Evolutionary conservation across 805 yeast genomes (phyloP).

Genomic region (Wickerhamiella galacta): DNA sequence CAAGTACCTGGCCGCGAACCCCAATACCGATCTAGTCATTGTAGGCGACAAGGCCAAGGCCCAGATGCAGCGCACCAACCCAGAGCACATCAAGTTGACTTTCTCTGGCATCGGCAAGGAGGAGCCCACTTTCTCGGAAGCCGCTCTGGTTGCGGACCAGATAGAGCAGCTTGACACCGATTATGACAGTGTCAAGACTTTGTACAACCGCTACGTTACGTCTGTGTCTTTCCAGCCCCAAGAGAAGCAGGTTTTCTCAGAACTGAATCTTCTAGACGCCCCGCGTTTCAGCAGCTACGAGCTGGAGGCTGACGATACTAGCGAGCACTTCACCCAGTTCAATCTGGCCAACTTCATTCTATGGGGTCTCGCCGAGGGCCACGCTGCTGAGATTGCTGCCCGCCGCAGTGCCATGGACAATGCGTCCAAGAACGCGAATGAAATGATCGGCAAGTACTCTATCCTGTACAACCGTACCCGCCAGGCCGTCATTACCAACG

Average conservation of each 20-base stretch:
- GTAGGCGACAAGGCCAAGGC: slow-evolving; percentile 89
- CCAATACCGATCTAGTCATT: slow-evolving; percentile 63
- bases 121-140: slow-evolving; percentile 86
- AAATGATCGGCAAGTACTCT: slow-evolving; percentile 91
- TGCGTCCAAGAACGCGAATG: slow-evolving; percentile 99
- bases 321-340: slow-evolving; percentile 49
- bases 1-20: slow-evolving; percentile 39
- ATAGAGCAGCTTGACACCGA: slow-evolving; percentile 37
- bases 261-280: slow-evolving; percentile 60
- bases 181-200: slow-evolving; percentile 63
- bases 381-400: slow-evolving; percentile 93
- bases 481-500: slow-evolving; percentile 98
- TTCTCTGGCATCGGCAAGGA: slow-evolving; percentile 92
- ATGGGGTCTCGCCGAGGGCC: slow-evolving; percentile 92
- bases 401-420: slow-evolving; percentile 99
- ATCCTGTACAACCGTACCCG: slow-evolving; percentile 98
- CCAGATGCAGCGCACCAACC: slow-evolving; percentile 73
- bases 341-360: slow-evolving; percentile 78
- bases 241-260: slow-evolving; percentile 45
- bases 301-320: slow-evolving; percentile 31
- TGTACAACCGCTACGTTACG: slow-evolving; percentile 74
- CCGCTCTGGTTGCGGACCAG: slow-evolving; percentile 76
- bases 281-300: slow-evolving; percentile 74
- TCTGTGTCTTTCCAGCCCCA: slow-evolving; percentile 86
- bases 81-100: slow-evolving; percentile 50